A percentile compares a stretch with the other conserved stretches of the same genome.
Evolutionary conservation across 2,329 filamentous ascomycete species (phyloP).

Genomic region (Xylaria sp.): DNA sequence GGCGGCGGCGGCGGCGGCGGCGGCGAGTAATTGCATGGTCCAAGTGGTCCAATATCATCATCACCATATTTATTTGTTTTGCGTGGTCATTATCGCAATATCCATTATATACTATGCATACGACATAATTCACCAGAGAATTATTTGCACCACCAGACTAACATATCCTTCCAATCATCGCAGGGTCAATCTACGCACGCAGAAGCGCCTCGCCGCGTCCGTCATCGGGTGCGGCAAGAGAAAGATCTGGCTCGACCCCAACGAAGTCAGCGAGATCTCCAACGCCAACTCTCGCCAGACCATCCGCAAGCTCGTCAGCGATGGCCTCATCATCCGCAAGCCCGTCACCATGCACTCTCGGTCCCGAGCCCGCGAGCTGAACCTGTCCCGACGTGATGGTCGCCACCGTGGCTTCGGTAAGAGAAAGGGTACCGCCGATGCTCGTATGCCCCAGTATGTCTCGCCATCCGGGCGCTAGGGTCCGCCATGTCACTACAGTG

Average conservation of each 20-base stretch:
- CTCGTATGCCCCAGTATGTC: constrained; percentile 96
- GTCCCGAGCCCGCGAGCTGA: constrained; percentile 94
- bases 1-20: too few relatives aligned
- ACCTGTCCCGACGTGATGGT: constrained; percentile 91
- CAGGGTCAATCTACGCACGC: constrained; percentile 99
- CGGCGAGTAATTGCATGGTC: neutral
- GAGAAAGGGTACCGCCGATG: constrained; percentile 99
- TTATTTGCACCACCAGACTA: constrained; percentile 29
- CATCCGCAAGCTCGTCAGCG: constrained; percentile 98
- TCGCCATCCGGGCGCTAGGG: constrained; percentile 11
- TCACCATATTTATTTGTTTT: too few relatives aligned
- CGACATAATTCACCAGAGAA: neutral
- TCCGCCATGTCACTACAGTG: neutral
- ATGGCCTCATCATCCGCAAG: constrained; percentile 99
- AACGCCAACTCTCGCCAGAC: constrained; percentile 99
- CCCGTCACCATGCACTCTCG: constrained; percentile 99
- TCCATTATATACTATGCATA: neutral
- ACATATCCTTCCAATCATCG: constrained; percentile 44
- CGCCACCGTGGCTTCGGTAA: constrained; percentile 99
- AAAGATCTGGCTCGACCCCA: constrained; percentile 99
- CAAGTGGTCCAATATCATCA: neutral
- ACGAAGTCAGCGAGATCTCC: constrained; percentile 98
- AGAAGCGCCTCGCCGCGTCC: constrained; percentile 99
- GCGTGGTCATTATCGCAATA: neutral
- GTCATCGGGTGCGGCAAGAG: constrained; percentile 99